These are phyloP conservation scores for Epipyxis sp. DNA, from an alignment of 108 stramenopile species.

Conservation along the genomic window DNA sequence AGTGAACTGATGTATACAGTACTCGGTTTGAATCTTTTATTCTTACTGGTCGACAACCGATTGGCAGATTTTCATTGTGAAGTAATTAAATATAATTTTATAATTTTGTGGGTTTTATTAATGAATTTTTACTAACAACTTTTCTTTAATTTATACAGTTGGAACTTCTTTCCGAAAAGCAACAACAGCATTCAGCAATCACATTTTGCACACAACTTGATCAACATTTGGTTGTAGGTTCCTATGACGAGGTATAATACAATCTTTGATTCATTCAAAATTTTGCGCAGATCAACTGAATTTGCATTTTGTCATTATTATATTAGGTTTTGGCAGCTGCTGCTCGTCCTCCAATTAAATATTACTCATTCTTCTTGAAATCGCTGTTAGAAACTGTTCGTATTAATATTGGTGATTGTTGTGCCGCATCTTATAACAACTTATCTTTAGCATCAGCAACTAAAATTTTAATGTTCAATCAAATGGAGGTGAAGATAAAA, in stretches of 20 bases:
- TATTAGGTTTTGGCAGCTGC: slow-evolving; percentile 42
- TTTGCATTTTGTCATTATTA: background rate
- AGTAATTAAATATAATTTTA: too few species aligned
- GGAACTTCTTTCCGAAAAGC: slow-evolving; percentile 69
- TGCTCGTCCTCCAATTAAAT: slow-evolving; percentile 42
- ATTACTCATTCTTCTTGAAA: slow-evolving; percentile 48
- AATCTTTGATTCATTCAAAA: background rate
- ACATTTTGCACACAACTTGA: slow-evolving; percentile 76
- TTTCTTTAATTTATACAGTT: too few species aligned
- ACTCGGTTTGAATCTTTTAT: slow-evolving; percentile 74
- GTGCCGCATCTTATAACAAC: slow-evolving; percentile 42
- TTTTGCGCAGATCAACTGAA: too few species aligned
- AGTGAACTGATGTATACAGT: slow-evolving; percentile 36
- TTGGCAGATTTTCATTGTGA: slow-evolving; percentile 81
- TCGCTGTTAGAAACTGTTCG: slow-evolving; percentile 47
- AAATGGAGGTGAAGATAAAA: slow-evolving; percentile 62
- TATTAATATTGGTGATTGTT: slow-evolving; percentile 48
- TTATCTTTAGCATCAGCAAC: slow-evolving; percentile 40
- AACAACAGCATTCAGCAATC: slow-evolving; percentile 61
- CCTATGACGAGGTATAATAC: slow-evolving; percentile 67
- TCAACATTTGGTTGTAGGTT: slow-evolving; percentile 70
- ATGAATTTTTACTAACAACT: slow-evolving; percentile 5
- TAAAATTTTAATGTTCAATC: slow-evolving; percentile 75
- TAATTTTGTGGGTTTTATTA: background rate
- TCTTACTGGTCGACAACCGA: slow-evolving; percentile 76